A percentile compares a stretch with the other conserved stretches of the same genome.
phyloP scores from a whole-genome alignment of 1,284 basidiomycete species.

The Ustilago xerochloae region DNA sequence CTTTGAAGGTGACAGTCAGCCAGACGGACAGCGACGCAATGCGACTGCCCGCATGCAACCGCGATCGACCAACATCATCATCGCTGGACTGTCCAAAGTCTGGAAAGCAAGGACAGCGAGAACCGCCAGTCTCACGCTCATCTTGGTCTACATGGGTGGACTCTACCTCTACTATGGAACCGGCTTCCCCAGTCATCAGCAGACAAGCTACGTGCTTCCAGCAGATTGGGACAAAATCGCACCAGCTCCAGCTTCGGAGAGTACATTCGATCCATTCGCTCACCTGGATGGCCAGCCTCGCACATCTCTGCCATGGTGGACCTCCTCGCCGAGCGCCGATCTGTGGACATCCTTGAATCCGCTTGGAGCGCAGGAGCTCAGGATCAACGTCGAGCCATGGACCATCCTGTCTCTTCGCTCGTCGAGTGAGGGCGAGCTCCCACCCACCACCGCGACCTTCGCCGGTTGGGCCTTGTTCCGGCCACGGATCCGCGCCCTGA shows the following conservation, averaged over 20 bases:
- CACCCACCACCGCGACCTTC: constrained; percentile 68
- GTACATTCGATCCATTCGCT: constrained; percentile 52
- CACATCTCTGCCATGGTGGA: constrained; percentile 55
- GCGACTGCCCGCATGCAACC: not conserved
- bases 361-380: constrained; percentile 76
- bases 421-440: constrained; percentile 17
- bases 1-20: not conserved
- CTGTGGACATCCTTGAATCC: constrained; percentile 88
- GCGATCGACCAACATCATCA: constrained; percentile 25
- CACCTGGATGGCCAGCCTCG: constrained; percentile 38
- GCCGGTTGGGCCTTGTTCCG: constrained; percentile 64
- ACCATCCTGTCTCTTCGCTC: constrained; percentile 78
- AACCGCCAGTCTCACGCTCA: constrained; percentile 79
- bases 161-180: constrained; percentile 64
- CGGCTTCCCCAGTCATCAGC: constrained; percentile 45
- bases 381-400: constrained; percentile 82
- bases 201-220: constrained; percentile 31
- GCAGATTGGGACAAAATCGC: constrained; percentile 29
- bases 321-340: constrained; percentile 63
- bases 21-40: constrained; percentile 13
- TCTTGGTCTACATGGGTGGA: constrained; percentile 53
- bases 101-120: constrained; percentile 77
- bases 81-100: constrained; percentile 26
- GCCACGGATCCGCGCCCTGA: constrained; percentile 71
- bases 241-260: constrained; percentile 6